Conservation (phyloP, 2,329 filamentous ascomycete species). For the Fusarium burgessii region DNA sequence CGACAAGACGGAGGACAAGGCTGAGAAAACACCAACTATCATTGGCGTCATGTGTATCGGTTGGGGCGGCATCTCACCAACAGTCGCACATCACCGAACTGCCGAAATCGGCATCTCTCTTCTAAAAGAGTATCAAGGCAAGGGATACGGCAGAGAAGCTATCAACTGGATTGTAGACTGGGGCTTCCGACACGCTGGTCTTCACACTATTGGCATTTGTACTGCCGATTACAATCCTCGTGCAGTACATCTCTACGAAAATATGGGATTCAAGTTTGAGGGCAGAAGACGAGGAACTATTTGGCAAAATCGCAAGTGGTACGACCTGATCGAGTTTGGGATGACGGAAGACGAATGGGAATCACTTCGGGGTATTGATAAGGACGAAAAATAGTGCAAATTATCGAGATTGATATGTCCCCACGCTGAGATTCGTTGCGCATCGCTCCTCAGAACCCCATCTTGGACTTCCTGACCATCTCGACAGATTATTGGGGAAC, state of each 20-base stretch:
- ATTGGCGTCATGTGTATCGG: conserved; percentile 27
- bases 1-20: not conserved
- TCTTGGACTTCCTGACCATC: too few species aligned
- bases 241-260: conserved; percentile 6
- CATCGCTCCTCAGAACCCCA: too few species aligned
- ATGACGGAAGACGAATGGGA: conserved; percentile 58
- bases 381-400: not conserved
- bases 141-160: conserved; percentile 15
- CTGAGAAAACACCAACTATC: not conserved
- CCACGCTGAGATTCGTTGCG: too few species aligned
- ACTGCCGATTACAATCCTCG: conserved; percentile 4
- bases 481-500: too few species aligned
- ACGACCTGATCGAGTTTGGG: conserved; percentile 51
- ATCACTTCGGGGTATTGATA: conserved; percentile 14
- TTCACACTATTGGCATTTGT: conserved; percentile 9
- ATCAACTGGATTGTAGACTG: conserved; percentile 27
- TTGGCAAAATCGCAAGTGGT: conserved; percentile 59
- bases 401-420: too few species aligned
- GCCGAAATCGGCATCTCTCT: conserved; percentile 15
- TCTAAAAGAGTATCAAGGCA: not conserved
- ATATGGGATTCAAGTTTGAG: conserved; percentile 7
- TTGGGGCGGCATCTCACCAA: conserved; percentile 13
- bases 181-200: conserved; percentile 14
- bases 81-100: conserved; percentile 2
- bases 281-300: conserved; percentile 48